Evolutionary conservation across 2,329 filamentous ascomycete species (phyloP).

Genomic region (Escovopsis sp.): DNA sequence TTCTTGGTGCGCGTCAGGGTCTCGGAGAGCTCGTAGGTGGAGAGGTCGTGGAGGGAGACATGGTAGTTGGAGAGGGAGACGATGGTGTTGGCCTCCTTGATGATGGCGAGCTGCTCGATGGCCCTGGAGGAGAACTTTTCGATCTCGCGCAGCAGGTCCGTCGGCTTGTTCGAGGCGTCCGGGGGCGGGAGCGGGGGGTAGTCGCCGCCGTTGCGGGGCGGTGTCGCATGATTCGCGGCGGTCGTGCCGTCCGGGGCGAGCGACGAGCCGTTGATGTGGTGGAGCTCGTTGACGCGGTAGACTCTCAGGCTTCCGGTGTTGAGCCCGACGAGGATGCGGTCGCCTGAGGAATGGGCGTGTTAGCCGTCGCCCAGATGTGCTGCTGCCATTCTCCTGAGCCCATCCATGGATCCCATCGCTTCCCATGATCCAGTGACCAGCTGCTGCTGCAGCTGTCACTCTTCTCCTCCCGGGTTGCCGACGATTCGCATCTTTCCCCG

Average conservation of each 20-base stretch:
- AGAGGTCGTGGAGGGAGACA: slow-evolving; percentile 78
- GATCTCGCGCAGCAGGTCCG: slow-evolving; percentile 77
- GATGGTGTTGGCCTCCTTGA: slow-evolving; percentile 86
- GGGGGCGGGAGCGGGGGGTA: slow-evolving; percentile 14
- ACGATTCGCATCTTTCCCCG: too few species aligned
- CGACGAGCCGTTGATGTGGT: slow-evolving; percentile 18
- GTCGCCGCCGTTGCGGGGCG: slow-evolving; percentile 14
- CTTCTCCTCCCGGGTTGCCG: too few species aligned
- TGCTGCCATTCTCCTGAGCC: too few species aligned
- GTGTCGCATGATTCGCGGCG: slow-evolving; percentile 14
- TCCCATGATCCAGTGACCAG: too few species aligned
- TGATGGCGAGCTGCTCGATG: slow-evolving; percentile 84
- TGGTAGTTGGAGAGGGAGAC: slow-evolving; percentile 83
- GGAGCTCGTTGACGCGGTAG: slow-evolving; percentile 70
- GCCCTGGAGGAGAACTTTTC: slow-evolving; percentile 86
- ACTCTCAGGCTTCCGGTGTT: slow-evolving; percentile 80
- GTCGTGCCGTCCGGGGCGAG: slow-evolving; percentile 2
- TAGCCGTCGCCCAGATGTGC: too few species aligned
- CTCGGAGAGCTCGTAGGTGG: slow-evolving; percentile 70
- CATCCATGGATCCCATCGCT: too few species aligned
- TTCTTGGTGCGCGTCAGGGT: slow-evolving; percentile 71
- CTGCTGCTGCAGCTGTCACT: too few species aligned
- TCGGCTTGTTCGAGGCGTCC: slow-evolving; percentile 34
- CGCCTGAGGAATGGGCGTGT: slow-evolving; percentile 53
- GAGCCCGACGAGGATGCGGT: slow-evolving; percentile 80